A percentile compares a stretch with the other conserved stretches of the same genome.
These are phyloP conservation scores for Pythium coloratum DNA, from an alignment of 352 stramenopile genomes.

Conservation along the genomic window DNA sequence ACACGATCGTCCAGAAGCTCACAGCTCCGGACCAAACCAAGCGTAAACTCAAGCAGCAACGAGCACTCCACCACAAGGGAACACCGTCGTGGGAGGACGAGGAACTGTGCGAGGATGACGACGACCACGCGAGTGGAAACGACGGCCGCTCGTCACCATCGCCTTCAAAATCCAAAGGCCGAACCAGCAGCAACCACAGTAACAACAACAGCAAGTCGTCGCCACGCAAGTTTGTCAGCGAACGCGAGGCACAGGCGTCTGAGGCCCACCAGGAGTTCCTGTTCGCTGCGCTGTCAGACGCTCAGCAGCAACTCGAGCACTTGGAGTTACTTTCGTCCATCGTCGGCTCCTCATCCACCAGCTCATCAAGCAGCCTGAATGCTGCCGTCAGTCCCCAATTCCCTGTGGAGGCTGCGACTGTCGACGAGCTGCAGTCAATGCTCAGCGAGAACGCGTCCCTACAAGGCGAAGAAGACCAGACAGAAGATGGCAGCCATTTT, in stretches of 20 bases:
- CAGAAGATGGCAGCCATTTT: not conserved
- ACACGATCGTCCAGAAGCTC: slow-evolving; percentile 21
- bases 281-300: slow-evolving; percentile 57
- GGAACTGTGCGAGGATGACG: slow-evolving; percentile 1
- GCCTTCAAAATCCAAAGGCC: slow-evolving; percentile 8
- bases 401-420: not conserved
- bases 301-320: slow-evolving; percentile 58
- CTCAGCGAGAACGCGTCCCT: slow-evolving; percentile 32
- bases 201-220: slow-evolving; percentile 21
- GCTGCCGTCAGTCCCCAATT: not conserved
- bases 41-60: not conserved
- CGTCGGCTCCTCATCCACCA: not conserved
- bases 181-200: not conserved
- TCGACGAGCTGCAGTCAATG: slow-evolving; percentile 24
- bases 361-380: not conserved
- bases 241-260: slow-evolving; percentile 46
- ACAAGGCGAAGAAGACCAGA: not conserved
- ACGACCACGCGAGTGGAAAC: not conserved
- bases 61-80: not conserved
- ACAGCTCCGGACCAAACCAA: not conserved
- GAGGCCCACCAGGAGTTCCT: slow-evolving; percentile 63
- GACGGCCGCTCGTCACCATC: not conserved
- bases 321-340: slow-evolving; percentile 52
- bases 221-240: slow-evolving; percentile 43
- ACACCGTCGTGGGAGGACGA: not conserved